phyloP scores from a whole-genome alignment of 2,329 filamentous ascomycete genomes.

The Penicillium italicum region DNA sequence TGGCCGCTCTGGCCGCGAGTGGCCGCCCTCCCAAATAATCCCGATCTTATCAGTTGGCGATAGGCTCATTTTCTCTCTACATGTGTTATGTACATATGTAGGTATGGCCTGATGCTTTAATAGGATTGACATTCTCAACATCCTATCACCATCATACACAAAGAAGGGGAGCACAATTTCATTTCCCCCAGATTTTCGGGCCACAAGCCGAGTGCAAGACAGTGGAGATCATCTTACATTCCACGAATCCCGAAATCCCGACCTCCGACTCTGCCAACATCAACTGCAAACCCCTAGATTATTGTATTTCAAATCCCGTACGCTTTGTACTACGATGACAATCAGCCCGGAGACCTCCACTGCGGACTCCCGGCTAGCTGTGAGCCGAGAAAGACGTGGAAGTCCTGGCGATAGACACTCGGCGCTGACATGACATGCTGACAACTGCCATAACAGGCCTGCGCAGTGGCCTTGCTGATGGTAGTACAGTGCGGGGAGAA shows the following conservation, averaged over 20 bases:
- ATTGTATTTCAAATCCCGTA: slow-evolving; percentile 1
- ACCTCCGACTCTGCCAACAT: slow-evolving; percentile 9
- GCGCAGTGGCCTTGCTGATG: neutral
- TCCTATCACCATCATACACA: neutral
- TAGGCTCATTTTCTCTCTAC: neutral
- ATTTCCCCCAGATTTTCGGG: slow-evolving; percentile 7
- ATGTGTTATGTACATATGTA: too few relatives aligned
- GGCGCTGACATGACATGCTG: neutral
- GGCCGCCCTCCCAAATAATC: slow-evolving; percentile 25
- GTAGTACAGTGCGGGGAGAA: neutral
- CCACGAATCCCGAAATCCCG: slow-evolving; percentile 18
- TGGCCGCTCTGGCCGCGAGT: slow-evolving; percentile 37
- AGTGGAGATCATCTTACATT: slow-evolving; percentile 3
- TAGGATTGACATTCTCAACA: neutral
- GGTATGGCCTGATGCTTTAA: neutral
- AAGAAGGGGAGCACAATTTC: too few relatives aligned
- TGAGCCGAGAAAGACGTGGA: neutral
- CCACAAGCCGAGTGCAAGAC: neutral
- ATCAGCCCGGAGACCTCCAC: slow-evolving; percentile 19
- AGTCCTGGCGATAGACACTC: neutral
- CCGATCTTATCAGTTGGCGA: slow-evolving; percentile 30
- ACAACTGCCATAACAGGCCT: neutral
- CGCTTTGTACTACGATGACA: neutral
- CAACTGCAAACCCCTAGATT: neutral
- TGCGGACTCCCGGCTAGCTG: slow-evolving; percentile 8